Evolutionary conservation across 495 filamentous ascomycete genomes (phyloP), one percentile per base, ranked within the genome.

Genomic region (Xylaria longipes): DNA sequence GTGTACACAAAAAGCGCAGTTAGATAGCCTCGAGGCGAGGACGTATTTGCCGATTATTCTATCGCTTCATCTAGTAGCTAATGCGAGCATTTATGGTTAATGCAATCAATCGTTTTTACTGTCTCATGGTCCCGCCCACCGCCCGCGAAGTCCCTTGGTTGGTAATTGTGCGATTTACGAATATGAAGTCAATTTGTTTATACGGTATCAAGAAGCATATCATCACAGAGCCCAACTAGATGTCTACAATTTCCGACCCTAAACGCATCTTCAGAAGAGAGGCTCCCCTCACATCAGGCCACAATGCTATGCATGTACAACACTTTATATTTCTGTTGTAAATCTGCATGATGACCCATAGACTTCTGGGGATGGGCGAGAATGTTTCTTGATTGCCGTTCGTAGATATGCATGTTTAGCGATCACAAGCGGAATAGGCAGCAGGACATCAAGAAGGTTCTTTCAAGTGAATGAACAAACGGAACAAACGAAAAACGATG

Each of bases 21-120:
- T 77, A 74, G 75, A 76, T 48, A 71, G 75, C 75, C 75, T 71
- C 77, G 69, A 76, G 74, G 76, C 76, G 76, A 69, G 70, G 68
- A 58, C 52, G 35, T 70, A 41, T 37, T 48, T 35, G 68, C 71
- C 57, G n/a, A 62, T 27, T 29, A 15, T 39, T 50, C 68, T 45
- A 64, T 70, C 68, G 58, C 46, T 70, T 64, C 11, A 43, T 45
- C 43, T 70, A 70, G 57, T 70, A 64, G 35, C 68, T 70, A 70
- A 70, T 70, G 31, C 31, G 20, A 69, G 5, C 54, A 45, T 8
- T 57, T 41, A 33, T 1, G 5, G 3, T 48, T 65, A 25, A 63
- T 63, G 29, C 37, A 41, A 63, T 29, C 37, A 41, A 63, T 29
- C 12, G 37, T 22, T 14, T 22, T 37, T 37, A n/a, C 27, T 22